phyloP scores from a whole-genome alignment of 2,329 filamentous ascomycete genomes.

The Esteya vermicola region DNA sequence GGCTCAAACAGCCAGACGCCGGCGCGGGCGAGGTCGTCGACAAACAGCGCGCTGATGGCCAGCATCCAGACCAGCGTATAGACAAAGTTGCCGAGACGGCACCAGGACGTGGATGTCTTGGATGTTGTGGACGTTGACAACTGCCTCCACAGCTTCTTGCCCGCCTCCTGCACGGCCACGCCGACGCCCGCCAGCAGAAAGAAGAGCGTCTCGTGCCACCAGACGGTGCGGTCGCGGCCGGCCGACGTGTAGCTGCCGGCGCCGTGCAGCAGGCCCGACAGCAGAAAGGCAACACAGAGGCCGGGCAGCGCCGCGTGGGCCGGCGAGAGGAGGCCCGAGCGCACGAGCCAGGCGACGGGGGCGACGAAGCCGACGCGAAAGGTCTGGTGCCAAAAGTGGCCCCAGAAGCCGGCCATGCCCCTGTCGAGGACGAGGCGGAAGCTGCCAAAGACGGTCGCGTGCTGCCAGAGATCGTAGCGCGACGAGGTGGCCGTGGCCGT shows the following conservation, averaged over 20 bases:
- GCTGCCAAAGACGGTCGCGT: conserved; percentile 41
- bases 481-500: conserved; percentile 32
- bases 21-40: conserved; percentile 59
- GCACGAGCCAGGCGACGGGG: conserved; percentile 35
- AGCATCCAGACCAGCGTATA: conserved; percentile 56
- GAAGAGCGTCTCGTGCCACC: conserved; percentile 48
- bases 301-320: conserved; percentile 6
- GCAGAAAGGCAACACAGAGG: conserved; percentile 40
- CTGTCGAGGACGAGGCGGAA: conserved; percentile 43
- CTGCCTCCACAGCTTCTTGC: conserved; percentile 16
- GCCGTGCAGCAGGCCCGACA: conserved; percentile 57
- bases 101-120: conserved; percentile 17
- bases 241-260: conserved; percentile 54
- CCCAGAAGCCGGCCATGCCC: conserved; percentile 73
- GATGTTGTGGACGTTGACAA: neutral
- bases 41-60: conserved; percentile 49
- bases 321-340: conserved; percentile 24
- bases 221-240: conserved; percentile 25
- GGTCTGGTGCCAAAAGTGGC: conserved; percentile 79
- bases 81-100: conserved; percentile 42
- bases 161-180: conserved; percentile 42
- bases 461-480: conserved; percentile 35
- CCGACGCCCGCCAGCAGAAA: conserved; percentile 59
- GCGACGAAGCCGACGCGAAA: conserved; percentile 62
- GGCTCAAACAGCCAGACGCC: conserved; percentile 75